Conservation (phyloP, 164 flowering plant species). For the Vitis rupestris region DNA sequence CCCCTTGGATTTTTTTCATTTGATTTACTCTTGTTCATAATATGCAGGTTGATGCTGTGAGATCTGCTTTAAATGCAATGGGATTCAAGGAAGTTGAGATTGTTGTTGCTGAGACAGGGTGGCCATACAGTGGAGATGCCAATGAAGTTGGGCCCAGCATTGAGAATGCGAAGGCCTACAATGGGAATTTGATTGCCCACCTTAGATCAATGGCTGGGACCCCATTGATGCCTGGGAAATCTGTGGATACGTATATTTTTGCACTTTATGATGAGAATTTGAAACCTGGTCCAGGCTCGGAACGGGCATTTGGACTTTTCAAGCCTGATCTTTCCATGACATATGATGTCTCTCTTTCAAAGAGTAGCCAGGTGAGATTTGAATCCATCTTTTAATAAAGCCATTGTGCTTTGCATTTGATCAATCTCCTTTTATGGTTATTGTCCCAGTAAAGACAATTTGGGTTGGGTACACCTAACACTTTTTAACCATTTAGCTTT, state of each 20-base stretch:
- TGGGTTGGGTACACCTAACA: too few relatives aligned
- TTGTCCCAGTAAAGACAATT: too few relatives aligned
- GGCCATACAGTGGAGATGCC: constrained; percentile 83
- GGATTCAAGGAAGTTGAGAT: constrained; percentile 79
- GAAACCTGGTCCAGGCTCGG: constrained; percentile 85
- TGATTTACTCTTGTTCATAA: neutral
- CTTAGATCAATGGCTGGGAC: constrained; percentile 86
- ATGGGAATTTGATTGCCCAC: constrained; percentile 77
- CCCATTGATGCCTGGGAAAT: constrained; percentile 92
- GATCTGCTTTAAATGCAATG: constrained; percentile 62
- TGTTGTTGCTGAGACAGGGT: constrained; percentile 95
- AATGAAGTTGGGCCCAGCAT: constrained; percentile 72
- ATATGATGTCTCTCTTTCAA: constrained; percentile 73
- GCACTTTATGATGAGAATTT: constrained; percentile 88
- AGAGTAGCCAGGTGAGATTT: constrained; percentile 55
- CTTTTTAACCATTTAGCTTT: too few relatives aligned
- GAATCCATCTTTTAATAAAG: neutral
- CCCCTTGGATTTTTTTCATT: neutral
- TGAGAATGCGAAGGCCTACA: constrained; percentile 91
- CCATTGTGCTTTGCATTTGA: too few relatives aligned
- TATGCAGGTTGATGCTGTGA: constrained; percentile 80
- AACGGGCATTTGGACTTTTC: constrained; percentile 82
- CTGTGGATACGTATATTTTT: constrained; percentile 84
- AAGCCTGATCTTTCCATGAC: constrained; percentile 72
- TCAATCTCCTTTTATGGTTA: too few relatives aligned